These are phyloP conservation scores for Gymnopus androsaceus DNA, from an alignment of 1,284 basidiomycete species.

Conservation along the genomic window DNA sequence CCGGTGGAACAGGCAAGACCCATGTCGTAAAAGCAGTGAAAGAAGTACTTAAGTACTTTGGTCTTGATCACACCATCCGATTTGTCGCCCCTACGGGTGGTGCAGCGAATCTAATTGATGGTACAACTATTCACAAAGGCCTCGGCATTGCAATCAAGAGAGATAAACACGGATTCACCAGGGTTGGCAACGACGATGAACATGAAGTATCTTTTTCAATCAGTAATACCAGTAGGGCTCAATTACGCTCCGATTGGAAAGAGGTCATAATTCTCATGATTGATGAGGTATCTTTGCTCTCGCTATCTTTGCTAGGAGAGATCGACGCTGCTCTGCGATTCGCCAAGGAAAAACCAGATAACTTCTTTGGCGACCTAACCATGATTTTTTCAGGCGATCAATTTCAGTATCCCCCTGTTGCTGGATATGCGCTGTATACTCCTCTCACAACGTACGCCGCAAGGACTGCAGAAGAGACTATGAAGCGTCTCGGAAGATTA, in stretches of 20 bases:
- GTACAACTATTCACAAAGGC: constrained; percentile 27
- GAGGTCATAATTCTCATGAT: not conserved
- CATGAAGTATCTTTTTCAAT: not conserved
- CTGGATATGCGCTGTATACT: not conserved
- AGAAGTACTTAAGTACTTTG: constrained; percentile 24
- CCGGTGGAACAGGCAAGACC: constrained; percentile 34
- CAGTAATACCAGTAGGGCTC: not conserved
- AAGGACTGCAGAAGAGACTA: not conserved
- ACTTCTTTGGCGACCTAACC: not conserved
- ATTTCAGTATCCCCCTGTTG: constrained; percentile 5
- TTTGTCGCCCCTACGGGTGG: constrained; percentile 31
- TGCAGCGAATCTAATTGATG: constrained; percentile 28
- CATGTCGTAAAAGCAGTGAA: constrained; percentile 31
- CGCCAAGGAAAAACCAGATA: constrained; percentile 2
- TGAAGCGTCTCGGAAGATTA: not conserved
- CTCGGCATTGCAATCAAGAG: constrained; percentile 13
- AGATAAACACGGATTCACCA: not conserved
- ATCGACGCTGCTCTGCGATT: constrained; percentile 7
- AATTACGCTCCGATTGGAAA: constrained; percentile 1
- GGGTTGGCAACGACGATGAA: too few relatives aligned
- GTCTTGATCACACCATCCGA: constrained; percentile 23
- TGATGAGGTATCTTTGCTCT: constrained; percentile 7
- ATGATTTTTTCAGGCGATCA: constrained; percentile 8
- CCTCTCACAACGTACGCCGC: not conserved
- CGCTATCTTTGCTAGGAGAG: not conserved